Evolutionary conservation across 2,329 filamentous ascomycete species (phyloP), one percentile per base, ranked within the genome.

Genomic region (Lizonia empirigonia): DNA sequence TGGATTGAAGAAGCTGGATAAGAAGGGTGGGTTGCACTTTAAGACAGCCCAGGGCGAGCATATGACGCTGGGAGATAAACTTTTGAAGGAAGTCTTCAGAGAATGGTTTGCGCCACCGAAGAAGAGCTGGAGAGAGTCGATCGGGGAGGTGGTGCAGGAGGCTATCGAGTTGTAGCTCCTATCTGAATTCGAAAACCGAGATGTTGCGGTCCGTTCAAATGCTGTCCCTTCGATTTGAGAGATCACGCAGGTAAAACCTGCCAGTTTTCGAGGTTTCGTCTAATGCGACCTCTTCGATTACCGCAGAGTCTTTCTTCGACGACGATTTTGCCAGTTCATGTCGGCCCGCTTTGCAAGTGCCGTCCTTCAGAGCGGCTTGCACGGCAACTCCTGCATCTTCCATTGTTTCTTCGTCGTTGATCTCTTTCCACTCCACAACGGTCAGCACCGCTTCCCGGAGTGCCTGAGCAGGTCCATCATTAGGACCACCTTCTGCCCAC

Each of bases 21-120:
- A 87, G 71, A 88, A 88, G 77, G 90, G 88, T 2, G 89, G 84
- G 1, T 76, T 99, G 63, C 82, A 86, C 49, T 96, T 97, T 74
- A 80, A 85, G 70, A 85, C 80, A 2, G 82, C 85, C 0, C 80
- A 85, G 4, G 94, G 93, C 0, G 83, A 84, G 19, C 94, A 99
- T 77, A 97, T 99, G 91, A 76, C 86, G 55, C 76, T 97, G 55
- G 76, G 78, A 0, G 84, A 90, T 9, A 78, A 88, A 61, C 72
- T 87, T 23, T 70, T 97, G 66, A 81, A 77, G 53, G 78, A 83
- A 38, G 81, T 85, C 3, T 91, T 96, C 64, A 72, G 73, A 41
- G 80, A 84, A 60, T 91, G 85, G 64, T 88, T 88, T 66, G 85
- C 87, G 6, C 71, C 76, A 1, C 36, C 49, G 8, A 54, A 60